Evolutionary conservation across 31 red algal genomes (phyloP).

Genomic region (Asparagopsis taxiformis): DNA sequence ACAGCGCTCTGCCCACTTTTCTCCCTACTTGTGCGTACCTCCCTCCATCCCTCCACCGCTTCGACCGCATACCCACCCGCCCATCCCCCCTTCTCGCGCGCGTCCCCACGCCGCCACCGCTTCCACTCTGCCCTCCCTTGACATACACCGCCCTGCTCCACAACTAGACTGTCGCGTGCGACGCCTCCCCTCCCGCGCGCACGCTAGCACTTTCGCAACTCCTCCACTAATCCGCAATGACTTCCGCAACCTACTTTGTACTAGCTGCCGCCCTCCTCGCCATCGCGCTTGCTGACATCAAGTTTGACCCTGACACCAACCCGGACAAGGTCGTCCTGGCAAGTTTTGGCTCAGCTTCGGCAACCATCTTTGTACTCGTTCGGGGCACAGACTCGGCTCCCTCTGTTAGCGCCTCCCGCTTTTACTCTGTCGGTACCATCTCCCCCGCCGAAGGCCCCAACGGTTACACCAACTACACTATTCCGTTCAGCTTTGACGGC

Average conservation of each 20-base stretch:
- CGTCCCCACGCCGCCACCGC: background rate
- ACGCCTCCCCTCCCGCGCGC: background rate
- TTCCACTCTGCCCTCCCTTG: background rate
- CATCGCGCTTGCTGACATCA: conserved; percentile 4
- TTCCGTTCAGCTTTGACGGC: conserved; percentile 22
- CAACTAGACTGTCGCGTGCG: background rate
- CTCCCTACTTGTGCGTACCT: too few relatives aligned
- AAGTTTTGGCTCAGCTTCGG: conserved; percentile 4
- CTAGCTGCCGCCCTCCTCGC: background rate
- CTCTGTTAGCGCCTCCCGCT: background rate
- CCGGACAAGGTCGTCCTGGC: conserved; percentile 6
- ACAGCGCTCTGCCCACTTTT: too few relatives aligned
- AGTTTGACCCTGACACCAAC: conserved; percentile 16
- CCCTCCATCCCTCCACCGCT: background rate
- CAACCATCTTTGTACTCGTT: conserved; percentile 12
- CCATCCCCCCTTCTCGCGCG: background rate
- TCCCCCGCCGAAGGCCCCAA: background rate
- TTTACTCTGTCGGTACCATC: conserved; percentile 16
- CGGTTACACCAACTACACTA: conserved; percentile 33
- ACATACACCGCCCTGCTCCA: background rate
- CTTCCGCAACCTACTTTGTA: background rate
- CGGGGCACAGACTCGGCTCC: conserved; percentile 1
- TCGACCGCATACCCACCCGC: background rate
- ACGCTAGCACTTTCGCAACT: background rate
- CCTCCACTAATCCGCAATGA: background rate